These are phyloP conservation scores for Podaxis sp. DNA, from an alignment of 768 basidiomycete species.

Conservation along the genomic window DNA sequence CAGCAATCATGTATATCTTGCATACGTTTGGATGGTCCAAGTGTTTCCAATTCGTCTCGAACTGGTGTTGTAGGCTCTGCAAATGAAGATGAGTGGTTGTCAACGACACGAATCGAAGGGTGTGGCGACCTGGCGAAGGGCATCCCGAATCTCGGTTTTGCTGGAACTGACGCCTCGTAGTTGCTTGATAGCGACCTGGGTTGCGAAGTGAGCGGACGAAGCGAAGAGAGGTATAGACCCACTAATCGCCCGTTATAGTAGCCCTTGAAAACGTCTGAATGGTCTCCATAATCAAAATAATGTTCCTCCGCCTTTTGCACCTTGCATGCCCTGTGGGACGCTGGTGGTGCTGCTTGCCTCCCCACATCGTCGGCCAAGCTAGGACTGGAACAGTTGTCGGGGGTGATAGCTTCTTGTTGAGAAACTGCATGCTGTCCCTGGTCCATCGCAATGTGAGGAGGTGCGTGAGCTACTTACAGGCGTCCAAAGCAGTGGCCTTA, in stretches of 20 bases:
- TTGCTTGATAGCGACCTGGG: slow-evolving; percentile 17
- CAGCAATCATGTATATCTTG: slow-evolving; percentile 17
- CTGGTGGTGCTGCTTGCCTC: too few relatives aligned
- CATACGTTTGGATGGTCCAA: slow-evolving; percentile 20
- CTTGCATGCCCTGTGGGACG: too few relatives aligned
- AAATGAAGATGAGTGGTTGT: background rate
- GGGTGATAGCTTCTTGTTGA: background rate
- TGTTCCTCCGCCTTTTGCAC: slow-evolving; percentile 9
- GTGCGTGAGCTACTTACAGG: background rate
- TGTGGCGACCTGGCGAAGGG: slow-evolving; percentile 8
- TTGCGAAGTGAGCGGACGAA: background rate
- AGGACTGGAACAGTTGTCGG: background rate
- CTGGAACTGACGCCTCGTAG: slow-evolving; percentile 17
- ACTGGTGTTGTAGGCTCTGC: slow-evolving; percentile 5
- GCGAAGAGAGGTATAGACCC: too few relatives aligned
- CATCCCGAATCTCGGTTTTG: slow-evolving; percentile 10
- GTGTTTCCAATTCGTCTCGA: slow-evolving; percentile 10
- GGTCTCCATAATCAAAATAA: slow-evolving; percentile 17
- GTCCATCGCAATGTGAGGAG: background rate
- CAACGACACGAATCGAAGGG: background rate
- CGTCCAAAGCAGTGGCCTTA: background rate
- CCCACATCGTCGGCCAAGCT: background rate
- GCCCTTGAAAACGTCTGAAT: slow-evolving; percentile 18
- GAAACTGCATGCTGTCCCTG: background rate
- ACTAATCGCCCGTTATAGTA: background rate